These are phyloP conservation scores for Meyerozyma sp. DNA, from an alignment of 1,139 yeast species.

Conservation along the genomic window DNA sequence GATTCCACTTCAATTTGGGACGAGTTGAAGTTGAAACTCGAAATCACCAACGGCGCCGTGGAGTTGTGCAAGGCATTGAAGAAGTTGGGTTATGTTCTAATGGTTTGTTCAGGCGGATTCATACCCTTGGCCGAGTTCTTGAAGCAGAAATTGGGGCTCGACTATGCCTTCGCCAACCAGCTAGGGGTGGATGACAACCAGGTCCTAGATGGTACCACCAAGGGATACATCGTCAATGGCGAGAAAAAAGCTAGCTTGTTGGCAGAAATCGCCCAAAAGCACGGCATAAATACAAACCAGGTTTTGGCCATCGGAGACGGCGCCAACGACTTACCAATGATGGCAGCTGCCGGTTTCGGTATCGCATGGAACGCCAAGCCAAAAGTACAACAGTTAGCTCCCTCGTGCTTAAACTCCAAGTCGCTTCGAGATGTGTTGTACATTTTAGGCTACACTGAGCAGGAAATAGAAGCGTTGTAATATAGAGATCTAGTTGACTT, in stretches of 20 bases:
- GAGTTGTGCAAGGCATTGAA: slow-evolving; percentile 64
- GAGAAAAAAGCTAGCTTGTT: slow-evolving; percentile 73
- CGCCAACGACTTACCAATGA: slow-evolving; percentile 91
- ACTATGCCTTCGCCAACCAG: slow-evolving; percentile 85
- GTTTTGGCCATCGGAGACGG: slow-evolving; percentile 96
- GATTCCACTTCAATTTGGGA: slow-evolving; percentile 71
- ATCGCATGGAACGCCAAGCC: slow-evolving; percentile 98
- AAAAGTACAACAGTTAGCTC: slow-evolving; percentile 76
- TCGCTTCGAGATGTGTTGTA: slow-evolving; percentile 70
- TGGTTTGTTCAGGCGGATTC: slow-evolving; percentile 94
- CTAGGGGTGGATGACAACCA: slow-evolving; percentile 53
- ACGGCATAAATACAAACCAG: slow-evolving; percentile 48
- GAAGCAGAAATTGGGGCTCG: slow-evolving; percentile 62
- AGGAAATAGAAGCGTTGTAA: slow-evolving; percentile 37
- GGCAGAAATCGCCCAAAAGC: slow-evolving; percentile 58
- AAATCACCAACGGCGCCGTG: slow-evolving; percentile 77
- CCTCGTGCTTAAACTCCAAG: slow-evolving; percentile 69
- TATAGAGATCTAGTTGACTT: slow-evolving; percentile 18
- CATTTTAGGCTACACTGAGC: slow-evolving; percentile 70
- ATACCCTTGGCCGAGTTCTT: slow-evolving; percentile 80
- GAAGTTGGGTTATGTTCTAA: slow-evolving; percentile 60
- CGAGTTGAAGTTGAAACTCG: slow-evolving; percentile 62
- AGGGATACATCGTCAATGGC: slow-evolving; percentile 85
- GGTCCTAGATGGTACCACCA: slow-evolving; percentile 46
- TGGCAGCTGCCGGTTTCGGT: slow-evolving; percentile 89